phyloP scores from a whole-genome alignment of 306 rosid genomes.

The Casuarina glauca region DNA sequence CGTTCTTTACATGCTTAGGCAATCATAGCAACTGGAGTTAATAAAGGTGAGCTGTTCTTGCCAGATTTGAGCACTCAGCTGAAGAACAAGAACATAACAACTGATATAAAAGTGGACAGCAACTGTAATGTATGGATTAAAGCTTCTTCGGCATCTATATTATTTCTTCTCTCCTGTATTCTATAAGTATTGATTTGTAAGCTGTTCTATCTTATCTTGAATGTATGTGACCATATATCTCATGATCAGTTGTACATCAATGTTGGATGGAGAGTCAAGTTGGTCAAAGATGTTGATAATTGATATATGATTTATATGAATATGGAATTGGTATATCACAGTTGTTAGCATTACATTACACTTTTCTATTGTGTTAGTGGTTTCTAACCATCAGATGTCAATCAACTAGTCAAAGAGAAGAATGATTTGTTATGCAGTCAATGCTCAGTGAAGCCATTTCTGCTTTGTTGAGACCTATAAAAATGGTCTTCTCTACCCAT shows the following conservation, averaged over 20 bases:
- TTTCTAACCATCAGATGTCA: neutral
- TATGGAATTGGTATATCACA: neutral
- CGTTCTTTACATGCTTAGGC: constrained; percentile 45
- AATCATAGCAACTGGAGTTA: constrained; percentile 74
- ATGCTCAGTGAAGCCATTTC: neutral
- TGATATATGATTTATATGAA: neutral
- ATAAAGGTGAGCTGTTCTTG: constrained; percentile 71
- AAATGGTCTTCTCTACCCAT: neutral
- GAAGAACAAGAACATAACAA: constrained; percentile 91
- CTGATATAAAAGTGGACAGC: constrained; percentile 87
- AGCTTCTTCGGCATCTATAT: constrained; percentile 5
- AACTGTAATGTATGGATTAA: constrained; percentile 65
- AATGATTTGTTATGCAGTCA: neutral
- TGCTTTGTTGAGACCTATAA: neutral
- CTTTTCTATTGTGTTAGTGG: neutral
- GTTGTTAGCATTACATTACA: neutral
- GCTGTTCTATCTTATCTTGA: neutral
- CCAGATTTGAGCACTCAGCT: constrained; percentile 78
- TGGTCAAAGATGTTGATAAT: neutral
- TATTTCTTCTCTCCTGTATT: neutral
- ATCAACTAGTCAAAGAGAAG: neutral
- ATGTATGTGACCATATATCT: neutral
- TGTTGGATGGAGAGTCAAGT: neutral
- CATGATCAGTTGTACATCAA: neutral
- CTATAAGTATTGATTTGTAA: neutral